Evolutionary conservation across 192 early-diverging fungal species (phyloP), one percentile per base, ranked within the genome.

Genomic region (Mortierella hygrophila): DNA sequence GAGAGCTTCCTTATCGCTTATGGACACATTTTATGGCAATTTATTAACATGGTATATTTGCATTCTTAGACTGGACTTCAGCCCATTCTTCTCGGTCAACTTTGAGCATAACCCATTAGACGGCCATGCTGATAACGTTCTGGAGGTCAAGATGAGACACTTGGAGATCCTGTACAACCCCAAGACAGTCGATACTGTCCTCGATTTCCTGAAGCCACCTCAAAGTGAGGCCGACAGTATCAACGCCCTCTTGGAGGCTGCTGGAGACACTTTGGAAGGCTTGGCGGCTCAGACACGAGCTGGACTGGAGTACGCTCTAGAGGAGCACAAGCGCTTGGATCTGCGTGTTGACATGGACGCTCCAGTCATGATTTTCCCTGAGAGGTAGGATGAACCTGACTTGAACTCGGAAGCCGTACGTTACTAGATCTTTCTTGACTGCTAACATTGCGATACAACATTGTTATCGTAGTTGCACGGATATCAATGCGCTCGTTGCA

Each of bases 271-370:
- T 0, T 89, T 99, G 9, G 94, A 97, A 76, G 97, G 97, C 18
- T 84, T 99, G 41, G 95, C 95, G 29, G 92, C 95, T 21, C 97
- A 98, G 84, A 99, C 99, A 10, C 86, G 95, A 55, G 96, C 96
- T 8, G 96, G 96, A 5, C 84, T 99, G 4, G 90, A 89, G 75
- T 95, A 93, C 88, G 96, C 96, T 6, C 81, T 99, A 72, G 95
- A 94, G 55, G 93, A 96, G 80, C 97, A 99, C 89, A 97, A 95
- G 70, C 97, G 97, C 3, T 80, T 97, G 3, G 97, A 98, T 88
- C 88, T 99, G 15, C 93, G 95, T 60, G 93, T 99, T n/a, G 98
- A 99, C 77, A 94, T 98, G 88, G 97, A 98, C 80, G 99, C 99
- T 6, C 99, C 99, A 3, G 95, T 99, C 63, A 94, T 99, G 90